Percentiles rank a stretch among this genome's conserved stretches.
These are phyloP conservation scores for Xylaria sp. DNA, from an alignment of 495 filamentous ascomycete species.

Conservation along the genomic window DNA sequence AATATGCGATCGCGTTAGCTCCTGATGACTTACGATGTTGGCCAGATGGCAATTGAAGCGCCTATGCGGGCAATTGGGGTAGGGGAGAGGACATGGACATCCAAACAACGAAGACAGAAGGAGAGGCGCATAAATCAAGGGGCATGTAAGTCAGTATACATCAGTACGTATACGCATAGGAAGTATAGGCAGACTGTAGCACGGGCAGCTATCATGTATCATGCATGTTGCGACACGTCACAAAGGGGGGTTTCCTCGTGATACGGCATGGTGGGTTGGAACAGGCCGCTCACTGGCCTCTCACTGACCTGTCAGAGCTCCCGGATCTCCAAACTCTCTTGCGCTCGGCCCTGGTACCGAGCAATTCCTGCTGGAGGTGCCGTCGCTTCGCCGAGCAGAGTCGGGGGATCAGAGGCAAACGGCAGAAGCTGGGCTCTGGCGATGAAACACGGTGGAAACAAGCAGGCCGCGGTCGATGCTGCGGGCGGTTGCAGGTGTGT, in stretches of 20 bases:
- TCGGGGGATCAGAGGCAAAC: neutral
- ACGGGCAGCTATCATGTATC: constrained; percentile 36
- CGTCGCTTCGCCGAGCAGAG: constrained; percentile 10
- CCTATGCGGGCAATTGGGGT: constrained; percentile 12
- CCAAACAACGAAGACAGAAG: neutral
- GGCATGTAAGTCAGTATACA: too few relatives aligned
- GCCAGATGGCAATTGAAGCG: constrained; percentile 14
- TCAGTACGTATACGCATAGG: too few relatives aligned
- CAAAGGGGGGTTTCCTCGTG: constrained; percentile 36
- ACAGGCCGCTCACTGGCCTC: constrained; percentile 37
- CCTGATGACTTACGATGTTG: constrained; percentile 1
- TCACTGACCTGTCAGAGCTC: constrained; percentile 40
- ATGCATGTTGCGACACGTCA: constrained; percentile 40
- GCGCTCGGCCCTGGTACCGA: constrained; percentile 25
- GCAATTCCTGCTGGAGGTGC: neutral
- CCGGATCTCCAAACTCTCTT: constrained; percentile 32
- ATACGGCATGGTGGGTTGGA: constrained; percentile 35
- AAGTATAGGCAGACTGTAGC: constrained; percentile 19
- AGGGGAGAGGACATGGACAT: constrained; percentile 13
- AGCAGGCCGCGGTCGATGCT: neutral
- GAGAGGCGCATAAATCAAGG: constrained; percentile 12
- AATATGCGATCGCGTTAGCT: constrained; percentile 32
- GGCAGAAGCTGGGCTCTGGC: constrained; percentile 3
- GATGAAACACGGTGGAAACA: constrained; percentile 22
- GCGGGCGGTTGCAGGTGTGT: neutral